Base-by-base conservation (phyloP, 2,329 filamentous ascomycete genomes). In the Coniochaeta sp. region DNA sequence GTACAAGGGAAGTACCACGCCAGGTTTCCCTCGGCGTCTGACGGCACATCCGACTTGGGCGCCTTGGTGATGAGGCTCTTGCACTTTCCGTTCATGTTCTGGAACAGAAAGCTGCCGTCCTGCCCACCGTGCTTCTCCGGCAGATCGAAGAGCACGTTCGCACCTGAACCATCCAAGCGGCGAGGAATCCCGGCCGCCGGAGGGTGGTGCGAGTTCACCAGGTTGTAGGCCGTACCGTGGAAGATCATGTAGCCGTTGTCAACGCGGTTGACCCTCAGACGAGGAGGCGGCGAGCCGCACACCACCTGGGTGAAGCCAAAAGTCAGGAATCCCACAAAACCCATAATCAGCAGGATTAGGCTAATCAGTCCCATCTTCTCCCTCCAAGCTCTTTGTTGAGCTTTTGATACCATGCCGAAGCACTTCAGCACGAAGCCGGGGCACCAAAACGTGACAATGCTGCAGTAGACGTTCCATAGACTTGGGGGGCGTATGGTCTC, bases 361-460 rank as follows among this genome's bases (percentile, higher is more conserved):
- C 91, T 96, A 71, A 96, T 89, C 53, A 99, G 73, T 2, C 94
- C 94, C 77, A 99, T 95, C 78, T 99, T 99, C 67, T 99, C 94
- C 58, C 94, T 83, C 94, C 94, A 99, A 2, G 94, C 94, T 62
- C 90, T 82, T 65, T 91, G 87, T 68, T 97, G 90, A 14, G 86
- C 90, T 68, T 88, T 94, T 45, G 88, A 79, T 7, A 84, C 83
- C 76, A 88, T 95, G 33, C 91, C 91, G 63, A 91, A 94, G 69
- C 89, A 95, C 58, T 79, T 82, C 51, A 99, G 75, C 26, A 96
- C 71, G 55, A 92, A 87, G 65, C 91, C 86, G 0, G 94, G 94
- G 53, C 83, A 87, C 91, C 94, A 97, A 63, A 97, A 96, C 0
- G 94, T 99, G 58, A 99, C 73, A 56, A 95, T 82, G 47, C 88